Base-by-base conservation (phyloP, 176 grass and related monocot genomes). In the Bonia amplexicaulis region DNA sequence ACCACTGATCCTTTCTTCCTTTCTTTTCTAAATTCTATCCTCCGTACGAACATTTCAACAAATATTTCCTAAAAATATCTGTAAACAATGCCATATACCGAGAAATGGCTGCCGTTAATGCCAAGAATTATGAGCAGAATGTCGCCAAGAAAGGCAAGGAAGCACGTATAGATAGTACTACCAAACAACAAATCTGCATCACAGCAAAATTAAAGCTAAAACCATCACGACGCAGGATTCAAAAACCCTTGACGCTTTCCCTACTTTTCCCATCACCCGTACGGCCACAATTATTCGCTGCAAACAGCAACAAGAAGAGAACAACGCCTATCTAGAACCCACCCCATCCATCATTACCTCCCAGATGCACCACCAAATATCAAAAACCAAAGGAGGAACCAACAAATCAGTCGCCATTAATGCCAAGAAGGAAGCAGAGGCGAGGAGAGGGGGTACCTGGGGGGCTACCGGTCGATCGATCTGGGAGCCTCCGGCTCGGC, bases 1-100 rank as follows among this genome's bases (percentile, higher is more conserved):
- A 74, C 77, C 52, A 49, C 16, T 17, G 69, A 75, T 74, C 68
- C 39, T 68, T 70, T 12, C 47, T 7, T 47, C 44, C n/a, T 47
- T 84, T 47, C 0, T 84, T 87, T 61, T 80, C 10, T 59, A 16
- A 9, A 19, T 57, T 57, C 53, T 57, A 57, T 53, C 1, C 17
- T 42, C 77, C 77, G 25, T 77, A 89, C 86, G 23, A 71, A 52
- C 62, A 45, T 70, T 61, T 35, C 23, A 85, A 76, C 46, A 71
- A 82, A 81, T 76, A 77, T 89, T 88, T 45, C 46, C 5, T 12
- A 41, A 2, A 15, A 35, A 46, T 63, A 66, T 46, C 55, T 65
- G 60, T 25, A 82, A 49, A 39, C 17, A n/a, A 87, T 48, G 41
- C 70, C 62, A 48, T 9, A 51, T 22, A n/a, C 47, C 47, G 12